phyloP scores from a whole-genome alignment of 257 asterid genomes.

The Lycium barbarum region DNA sequence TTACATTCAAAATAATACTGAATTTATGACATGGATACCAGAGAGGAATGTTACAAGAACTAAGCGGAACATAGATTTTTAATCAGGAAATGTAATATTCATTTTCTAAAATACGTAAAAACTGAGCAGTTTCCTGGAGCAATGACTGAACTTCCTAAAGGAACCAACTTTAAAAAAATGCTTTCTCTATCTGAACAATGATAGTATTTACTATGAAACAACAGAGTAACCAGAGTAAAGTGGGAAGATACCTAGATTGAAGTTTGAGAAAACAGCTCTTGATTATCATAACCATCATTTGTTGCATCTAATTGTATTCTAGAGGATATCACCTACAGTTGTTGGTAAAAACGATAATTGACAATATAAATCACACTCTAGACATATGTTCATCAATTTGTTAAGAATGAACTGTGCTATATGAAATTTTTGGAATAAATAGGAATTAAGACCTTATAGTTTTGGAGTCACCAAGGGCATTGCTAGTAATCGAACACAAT shows the following conservation, averaged over 20 bases:
- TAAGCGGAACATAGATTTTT: not conserved
- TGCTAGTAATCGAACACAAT: constrained; percentile 95
- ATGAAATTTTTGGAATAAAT: not conserved
- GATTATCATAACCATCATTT: too few species aligned
- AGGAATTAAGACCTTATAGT: constrained; percentile 55
- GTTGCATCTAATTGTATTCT: too few species aligned
- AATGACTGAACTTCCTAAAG: too few species aligned
- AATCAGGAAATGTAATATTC: not conserved
- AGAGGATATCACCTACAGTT: not conserved
- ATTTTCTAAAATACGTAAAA: not conserved
- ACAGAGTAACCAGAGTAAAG: too few species aligned
- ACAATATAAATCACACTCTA: not conserved
- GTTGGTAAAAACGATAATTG: not conserved
- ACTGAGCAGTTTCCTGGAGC: too few species aligned
- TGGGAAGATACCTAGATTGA: too few species aligned
- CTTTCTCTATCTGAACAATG: too few species aligned
- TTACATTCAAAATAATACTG: too few species aligned
- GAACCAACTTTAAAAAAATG: too few species aligned
- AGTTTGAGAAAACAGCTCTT: too few species aligned
- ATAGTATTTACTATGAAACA: too few species aligned
- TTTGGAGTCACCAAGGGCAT: constrained; percentile 96
- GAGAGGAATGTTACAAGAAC: not conserved
- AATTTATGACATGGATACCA: too few species aligned
- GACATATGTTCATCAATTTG: not conserved
- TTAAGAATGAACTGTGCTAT: not conserved